phyloP scores from a whole-genome alignment of 2,329 filamentous ascomycete species.

The Leptographium galeiforme region DNA sequence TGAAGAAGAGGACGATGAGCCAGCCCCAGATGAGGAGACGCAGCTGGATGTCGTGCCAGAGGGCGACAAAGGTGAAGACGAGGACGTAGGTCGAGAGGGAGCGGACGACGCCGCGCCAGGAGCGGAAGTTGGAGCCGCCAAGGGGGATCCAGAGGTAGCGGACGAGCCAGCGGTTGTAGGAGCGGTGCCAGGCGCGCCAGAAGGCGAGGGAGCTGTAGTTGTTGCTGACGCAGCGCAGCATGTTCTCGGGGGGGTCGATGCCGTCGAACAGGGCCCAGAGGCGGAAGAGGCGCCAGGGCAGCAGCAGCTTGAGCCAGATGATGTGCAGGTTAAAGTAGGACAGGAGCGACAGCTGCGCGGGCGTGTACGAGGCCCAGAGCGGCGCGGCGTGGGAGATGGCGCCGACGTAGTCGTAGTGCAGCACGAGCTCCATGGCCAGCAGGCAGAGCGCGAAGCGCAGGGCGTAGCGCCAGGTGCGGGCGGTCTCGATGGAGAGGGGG shows the following conservation, averaged over 20 bases:
- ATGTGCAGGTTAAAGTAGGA: constrained; percentile 94
- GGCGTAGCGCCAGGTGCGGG: constrained; percentile 67
- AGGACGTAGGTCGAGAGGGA: constrained; percentile 64
- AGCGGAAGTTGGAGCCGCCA: constrained; percentile 50
- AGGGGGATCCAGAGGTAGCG: constrained; percentile 90
- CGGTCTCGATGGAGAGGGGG: constrained; percentile 53
- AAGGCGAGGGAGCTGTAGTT: constrained; percentile 86
- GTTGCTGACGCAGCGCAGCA: constrained; percentile 91
- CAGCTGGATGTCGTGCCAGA: constrained; percentile 96
- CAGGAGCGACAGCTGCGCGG: constrained; percentile 76
- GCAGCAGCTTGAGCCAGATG: constrained; percentile 93
- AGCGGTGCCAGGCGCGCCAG: constrained; percentile 94
- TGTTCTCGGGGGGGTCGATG: constrained; percentile 93
- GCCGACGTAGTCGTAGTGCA: constrained; percentile 87
- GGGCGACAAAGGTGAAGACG: constrained; percentile 90
- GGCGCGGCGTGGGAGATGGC: constrained; percentile 77
- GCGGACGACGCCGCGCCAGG: constrained; percentile 32
- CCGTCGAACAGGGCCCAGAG: constrained; percentile 89
- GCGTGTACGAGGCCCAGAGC: constrained; percentile 70
- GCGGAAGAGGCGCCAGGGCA: constrained; percentile 97
- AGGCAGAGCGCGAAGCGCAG: constrained; percentile 70
- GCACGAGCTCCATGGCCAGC: constrained; percentile 77
- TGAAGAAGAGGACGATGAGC: constrained; percentile 85
- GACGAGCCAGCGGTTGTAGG: constrained; percentile 87
- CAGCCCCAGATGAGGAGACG: constrained; percentile 90